Evolutionary conservation across 1,284 basidiomycete genomes (phyloP), one percentile per base, ranked within the genome.

Genomic region (Boletus mariae): DNA sequence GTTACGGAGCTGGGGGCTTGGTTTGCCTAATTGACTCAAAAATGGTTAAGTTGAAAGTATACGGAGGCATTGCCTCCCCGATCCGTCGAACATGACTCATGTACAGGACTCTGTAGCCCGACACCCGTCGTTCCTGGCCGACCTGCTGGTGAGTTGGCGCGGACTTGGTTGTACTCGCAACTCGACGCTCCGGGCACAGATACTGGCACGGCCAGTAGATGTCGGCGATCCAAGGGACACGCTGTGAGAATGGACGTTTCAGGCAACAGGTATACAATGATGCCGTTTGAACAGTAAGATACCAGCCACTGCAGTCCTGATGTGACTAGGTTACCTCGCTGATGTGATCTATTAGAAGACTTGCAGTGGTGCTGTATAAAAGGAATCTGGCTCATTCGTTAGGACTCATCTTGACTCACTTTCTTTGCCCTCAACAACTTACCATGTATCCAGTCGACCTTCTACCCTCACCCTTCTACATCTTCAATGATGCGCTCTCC

Each of bases 341-440:
- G 65, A 71, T 69, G 57, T 59, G 64, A 69, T 64, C 48, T 45
- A 59, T 56, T 52, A 55, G 26, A 51, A 42, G 49, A 65, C 64
- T 59, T 70, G 66, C 67, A 71, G 65, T 70, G 64, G 68, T 53
- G 49, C 61, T 69, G 68, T 71, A 68, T 71, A 72, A 66, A 71
- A 68, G 57, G 51, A 49, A 47, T 29, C 35, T 26, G 20, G 41
- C 20, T 46, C 45, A 26, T 34, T 5, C n/a, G 40, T 17, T 35
- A 11, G n/a, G 15, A 43, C 41, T 51, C 35, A 31, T 53, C 47
- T 32, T 50, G 40, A 44, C 47, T 31, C 41, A 8, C 20, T 35
- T 31, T 15, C 20, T 45, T 32, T 42, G 37, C 44, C 26, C 32
- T 53, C 48, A 45, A 52, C 55, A 41, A 52, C 51, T 54, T 29